phyloP scores from a whole-genome alignment of 1,284 basidiomycete species.

The Ceraceosorus guamensis region DNA sequence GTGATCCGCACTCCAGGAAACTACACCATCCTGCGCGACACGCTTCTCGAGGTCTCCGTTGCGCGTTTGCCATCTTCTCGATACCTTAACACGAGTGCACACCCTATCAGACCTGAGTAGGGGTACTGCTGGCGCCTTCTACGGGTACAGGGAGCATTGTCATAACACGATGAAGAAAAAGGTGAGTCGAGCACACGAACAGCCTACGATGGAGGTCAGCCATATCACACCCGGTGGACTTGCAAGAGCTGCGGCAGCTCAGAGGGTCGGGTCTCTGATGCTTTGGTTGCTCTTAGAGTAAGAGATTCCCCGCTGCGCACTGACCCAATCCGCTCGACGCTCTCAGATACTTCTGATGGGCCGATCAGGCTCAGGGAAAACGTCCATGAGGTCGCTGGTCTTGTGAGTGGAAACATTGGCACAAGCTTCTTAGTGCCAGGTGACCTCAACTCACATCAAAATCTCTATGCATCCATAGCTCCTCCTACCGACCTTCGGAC shows the following conservation, averaged over 20 bases:
- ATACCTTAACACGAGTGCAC: too few relatives aligned
- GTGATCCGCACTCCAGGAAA: too few relatives aligned
- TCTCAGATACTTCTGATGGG: constrained; percentile 43
- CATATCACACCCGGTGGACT: not conserved
- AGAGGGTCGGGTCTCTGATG: too few relatives aligned
- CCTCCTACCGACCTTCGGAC: constrained; percentile 84
- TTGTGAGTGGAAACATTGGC: constrained; percentile 61
- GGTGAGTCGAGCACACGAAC: not conserved
- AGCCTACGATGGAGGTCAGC: not conserved
- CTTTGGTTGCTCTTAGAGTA: too few relatives aligned
- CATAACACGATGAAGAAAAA: constrained; percentile 24
- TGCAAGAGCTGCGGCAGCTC: too few relatives aligned
- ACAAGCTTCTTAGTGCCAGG: constrained; percentile 3
- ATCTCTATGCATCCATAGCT: constrained; percentile 54
- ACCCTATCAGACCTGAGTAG: too few relatives aligned
- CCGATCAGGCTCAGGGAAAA: constrained; percentile 58
- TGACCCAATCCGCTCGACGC: not conserved
- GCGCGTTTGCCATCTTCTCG: too few relatives aligned
- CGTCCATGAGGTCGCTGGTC: constrained; percentile 97
- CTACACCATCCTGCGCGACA: too few relatives aligned
- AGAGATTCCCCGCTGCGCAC: too few relatives aligned
- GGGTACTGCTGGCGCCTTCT: too few relatives aligned
- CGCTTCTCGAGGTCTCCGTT: too few relatives aligned
- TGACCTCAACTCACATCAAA: constrained; percentile 1
- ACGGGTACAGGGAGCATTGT: too few relatives aligned